Evolutionary conservation across 805 yeast species (phyloP), one percentile per base, ranked within the genome.

Genomic region (Teunomyces kruisii): DNA sequence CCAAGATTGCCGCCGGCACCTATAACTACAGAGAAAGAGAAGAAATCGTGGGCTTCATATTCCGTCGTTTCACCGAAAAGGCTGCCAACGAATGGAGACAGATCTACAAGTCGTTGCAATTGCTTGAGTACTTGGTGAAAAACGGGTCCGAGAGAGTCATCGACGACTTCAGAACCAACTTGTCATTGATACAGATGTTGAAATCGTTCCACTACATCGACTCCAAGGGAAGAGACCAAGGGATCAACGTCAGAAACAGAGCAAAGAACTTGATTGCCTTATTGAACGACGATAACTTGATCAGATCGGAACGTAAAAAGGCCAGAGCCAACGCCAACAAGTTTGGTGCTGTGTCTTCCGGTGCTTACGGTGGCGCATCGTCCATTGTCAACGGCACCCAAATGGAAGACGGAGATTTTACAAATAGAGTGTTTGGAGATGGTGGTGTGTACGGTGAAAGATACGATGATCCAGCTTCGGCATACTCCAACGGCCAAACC

Each of bases 31-130:
- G 88, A 51, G 94, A 87, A 57, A 68, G 96, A 46, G 91, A 85
- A 58, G 96, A 87, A 61, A 80, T 86, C 46, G 72, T 84, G 44
- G 82, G 87, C 3, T 84, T 87, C 81, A 76, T 86, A 22, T 84
- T 84, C 61, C 75, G 96, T 56, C 78, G 99, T 51, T 94, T 94
- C 70, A 92, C 98, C 6, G 99, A 94, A 65, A 94, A 94, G 69
- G 79, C 94, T 6, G 96, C 97, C 40, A 85, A 82, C 62, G 98
- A 94, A 68, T 94, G 99, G 99, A 82, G 99, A 62, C 99, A 94
- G 65, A 92, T 94, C 53, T 94, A 94, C 72, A 94, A 94, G 70
- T 83, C 97, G 3, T 75, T 94, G 57, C 97, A 91, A 63, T 76
- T 94, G 64, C 78, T 92, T 65, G 99, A 94, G 58, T 94, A 88